Base-by-base conservation (phyloP, 2,329 filamentous ascomycete genomes). In the Grosmannia clavigera region DNA sequence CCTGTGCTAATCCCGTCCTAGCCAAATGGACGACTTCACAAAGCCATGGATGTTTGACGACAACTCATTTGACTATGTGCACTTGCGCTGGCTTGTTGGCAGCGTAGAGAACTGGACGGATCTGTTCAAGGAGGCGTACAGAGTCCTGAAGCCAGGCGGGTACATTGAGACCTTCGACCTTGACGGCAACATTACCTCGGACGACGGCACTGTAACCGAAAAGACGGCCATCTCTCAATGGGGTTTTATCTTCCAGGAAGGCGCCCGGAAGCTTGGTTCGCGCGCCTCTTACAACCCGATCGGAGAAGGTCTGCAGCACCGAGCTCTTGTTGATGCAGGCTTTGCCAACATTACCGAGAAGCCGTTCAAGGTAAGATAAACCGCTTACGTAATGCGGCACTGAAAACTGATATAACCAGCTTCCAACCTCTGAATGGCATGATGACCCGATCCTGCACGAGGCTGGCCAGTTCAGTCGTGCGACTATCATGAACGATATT, bases 11-110 rank as follows among this genome's bases (percentile, higher is more conserved):
- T 31, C 29, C 29, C 7, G 5, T 31, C 19, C 14, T n/a, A 43
- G 40, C 61, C 76, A 84, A 57, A 76, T 86, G 43, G 83, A 86
- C 67, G 82, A 87, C 63, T 76, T 81, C 27, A 79, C 80, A 63
- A 73, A 68, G 7, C 66, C 70, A 0, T 76, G 73, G 73, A 81
- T 71, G 68, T 81, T 71, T 40, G 73, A 76, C 0, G 66, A 72
- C 0, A 67, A 76, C 57, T 68, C 75, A 58, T 83, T 83, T 62
- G 82, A 86, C 69, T 81, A 78, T 64, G 76, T 86, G 53, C 83
- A 85, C 67, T 75, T 78, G 1, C 78, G 79, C 31, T 73, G 79
- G 60, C 72, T 85, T 66, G 71, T 75, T 0, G 82, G 83, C 14
- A 76, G 75, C 53, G 75, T 84, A 73, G 73, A 51, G 66, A 83